Evolutionary conservation across 2,329 filamentous ascomycete genomes (phyloP).

Genomic region (Fusarium sp.): DNA sequence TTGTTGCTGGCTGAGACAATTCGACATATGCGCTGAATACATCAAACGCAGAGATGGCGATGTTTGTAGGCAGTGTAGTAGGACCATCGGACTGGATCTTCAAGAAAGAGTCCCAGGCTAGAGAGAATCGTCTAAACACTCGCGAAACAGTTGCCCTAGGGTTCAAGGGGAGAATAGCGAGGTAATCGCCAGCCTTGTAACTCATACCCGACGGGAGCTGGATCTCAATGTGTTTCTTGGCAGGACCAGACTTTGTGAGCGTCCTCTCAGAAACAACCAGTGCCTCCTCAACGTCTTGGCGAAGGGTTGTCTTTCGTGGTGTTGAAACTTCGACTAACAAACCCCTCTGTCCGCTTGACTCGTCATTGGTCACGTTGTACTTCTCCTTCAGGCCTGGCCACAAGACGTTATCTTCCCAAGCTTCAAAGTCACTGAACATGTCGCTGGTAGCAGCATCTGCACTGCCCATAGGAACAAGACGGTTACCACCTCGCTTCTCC

Average conservation of each 20-base stretch:
- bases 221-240: constrained; percentile 76
- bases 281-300: constrained; percentile 46
- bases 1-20: constrained; percentile 78
- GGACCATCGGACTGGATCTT: constrained; percentile 68
- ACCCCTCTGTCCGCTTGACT: constrained; percentile 25
- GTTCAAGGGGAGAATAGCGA: constrained; percentile 80
- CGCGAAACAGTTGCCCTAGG: constrained; percentile 71
- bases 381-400: constrained; percentile 64
- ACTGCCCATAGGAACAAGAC: constrained; percentile 62
- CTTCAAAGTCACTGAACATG: constrained; percentile 76
- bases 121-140: constrained; percentile 73
- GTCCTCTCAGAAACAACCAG: constrained; percentile 42
- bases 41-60: constrained; percentile 71
- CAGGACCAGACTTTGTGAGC: constrained; percentile 40
- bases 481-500: constrained; percentile 51
- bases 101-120: constrained; percentile 77
- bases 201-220: constrained; percentile 74
- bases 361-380: constrained; percentile 46
- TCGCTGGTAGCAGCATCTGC: constrained; percentile 73
- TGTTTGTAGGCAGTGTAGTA: constrained; percentile 67
- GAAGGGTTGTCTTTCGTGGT: constrained; percentile 43
- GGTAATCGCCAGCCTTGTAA: constrained; percentile 82
- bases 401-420: constrained; percentile 71
- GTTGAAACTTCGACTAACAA: constrained; percentile 43
- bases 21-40: constrained; percentile 80